These are phyloP conservation scores for Withania somnifera DNA, from an alignment of 305 asterid species.

Conservation along the genomic window DNA sequence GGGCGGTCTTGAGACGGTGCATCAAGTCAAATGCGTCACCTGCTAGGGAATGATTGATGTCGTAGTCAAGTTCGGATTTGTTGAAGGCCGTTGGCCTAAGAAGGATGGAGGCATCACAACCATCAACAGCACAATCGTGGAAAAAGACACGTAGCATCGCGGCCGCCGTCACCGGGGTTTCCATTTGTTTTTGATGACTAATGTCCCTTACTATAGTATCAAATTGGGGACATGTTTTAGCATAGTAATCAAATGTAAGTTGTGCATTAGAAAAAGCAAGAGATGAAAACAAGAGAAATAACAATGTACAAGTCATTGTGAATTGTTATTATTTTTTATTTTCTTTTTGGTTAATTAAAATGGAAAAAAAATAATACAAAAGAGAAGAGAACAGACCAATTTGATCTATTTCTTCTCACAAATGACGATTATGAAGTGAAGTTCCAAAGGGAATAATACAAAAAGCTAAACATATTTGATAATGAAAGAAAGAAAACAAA, in stretches of 20 bases:
- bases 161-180: slow-evolving; percentile 14
- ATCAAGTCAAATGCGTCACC: slow-evolving; percentile 15
- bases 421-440: background rate
- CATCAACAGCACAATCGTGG: slow-evolving; percentile 23
- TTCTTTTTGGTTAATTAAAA: background rate
- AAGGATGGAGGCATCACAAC: slow-evolving; percentile 24
- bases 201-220: slow-evolving; percentile 10
- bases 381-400: slow-evolving; percentile 8
- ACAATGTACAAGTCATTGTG: slow-evolving; percentile 1
- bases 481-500: background rate
- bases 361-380: background rate
- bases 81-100: slow-evolving; percentile 14
- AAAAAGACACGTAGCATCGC: slow-evolving; percentile 14
- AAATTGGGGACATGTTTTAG: slow-evolving; percentile 18
- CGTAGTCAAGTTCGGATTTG: slow-evolving; percentile 14
- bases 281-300: slow-evolving; percentile 1
- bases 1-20: slow-evolving; percentile 11
- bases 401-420: slow-evolving; percentile 8
- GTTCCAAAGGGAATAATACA: background rate
- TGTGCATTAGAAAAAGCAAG: background rate
- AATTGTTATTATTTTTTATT: too few relatives aligned
- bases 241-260: slow-evolving; percentile 15
- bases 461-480: background rate
- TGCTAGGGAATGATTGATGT: slow-evolving; percentile 17
- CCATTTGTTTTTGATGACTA: background rate